Percentiles rank a stretch among this genome's conserved stretches.
Conservation (phyloP, 306 rosid genomes). For the Ochetophila trinervis region DNA sequence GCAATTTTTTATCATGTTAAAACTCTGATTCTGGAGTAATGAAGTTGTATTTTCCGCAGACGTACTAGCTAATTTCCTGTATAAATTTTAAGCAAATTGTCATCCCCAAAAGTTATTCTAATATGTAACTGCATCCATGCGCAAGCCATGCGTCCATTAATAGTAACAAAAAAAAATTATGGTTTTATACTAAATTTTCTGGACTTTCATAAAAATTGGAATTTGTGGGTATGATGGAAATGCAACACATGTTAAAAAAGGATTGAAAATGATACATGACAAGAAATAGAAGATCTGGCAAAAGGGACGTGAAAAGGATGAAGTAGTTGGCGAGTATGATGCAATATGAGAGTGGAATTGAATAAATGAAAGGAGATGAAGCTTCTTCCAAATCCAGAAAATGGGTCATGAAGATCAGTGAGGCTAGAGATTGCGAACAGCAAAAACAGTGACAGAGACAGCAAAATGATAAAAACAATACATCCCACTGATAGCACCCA, state of each 20-base stretch:
- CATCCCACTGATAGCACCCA: conserved; percentile 18
- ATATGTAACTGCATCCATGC: background rate
- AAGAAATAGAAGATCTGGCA: conserved; percentile 20
- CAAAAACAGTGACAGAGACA: conserved; percentile 13
- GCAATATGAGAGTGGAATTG: conserved; percentile 19
- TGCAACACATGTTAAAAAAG: background rate
- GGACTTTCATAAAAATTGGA: background rate
- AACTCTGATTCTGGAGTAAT: conserved; percentile 17
- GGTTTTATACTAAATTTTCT: background rate
- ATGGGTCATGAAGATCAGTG: conserved; percentile 23
- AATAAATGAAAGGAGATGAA: conserved; percentile 23
- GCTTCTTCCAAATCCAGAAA: conserved; percentile 20
- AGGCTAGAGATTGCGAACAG: conserved; percentile 12
- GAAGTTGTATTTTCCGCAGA: conserved; percentile 16
- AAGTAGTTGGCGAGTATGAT: conserved; percentile 13
- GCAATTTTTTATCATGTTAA: conserved; percentile 32
- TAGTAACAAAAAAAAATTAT: background rate
- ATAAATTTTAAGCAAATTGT: conserved; percentile 5
- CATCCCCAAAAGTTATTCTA: conserved; percentile 1
- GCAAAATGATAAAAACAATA: conserved; percentile 3
- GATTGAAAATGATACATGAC: background rate
- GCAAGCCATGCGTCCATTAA: background rate
- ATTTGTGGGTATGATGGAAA: background rate
- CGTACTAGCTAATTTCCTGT: conserved; percentile 40
- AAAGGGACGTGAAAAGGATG: conserved; percentile 9